Conservation (phyloP, 2,329 filamentous ascomycete species). For the Epichloe typhina region DNA sequence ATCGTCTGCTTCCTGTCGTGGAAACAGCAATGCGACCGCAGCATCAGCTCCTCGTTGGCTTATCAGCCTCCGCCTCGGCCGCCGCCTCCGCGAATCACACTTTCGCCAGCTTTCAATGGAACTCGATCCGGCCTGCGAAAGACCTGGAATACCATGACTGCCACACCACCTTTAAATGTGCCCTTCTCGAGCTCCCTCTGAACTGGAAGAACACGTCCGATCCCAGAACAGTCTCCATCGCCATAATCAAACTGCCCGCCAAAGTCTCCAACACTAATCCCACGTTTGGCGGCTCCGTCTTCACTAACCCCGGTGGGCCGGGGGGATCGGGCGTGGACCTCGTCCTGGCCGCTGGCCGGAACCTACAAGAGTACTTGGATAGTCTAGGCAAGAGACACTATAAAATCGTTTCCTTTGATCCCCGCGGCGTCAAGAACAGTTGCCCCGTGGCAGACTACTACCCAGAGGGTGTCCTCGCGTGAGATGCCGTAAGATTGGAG, state of each 20-base stretch:
- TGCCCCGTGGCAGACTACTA: constrained; percentile 28
- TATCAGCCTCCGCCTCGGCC: not conserved
- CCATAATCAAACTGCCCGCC: constrained; percentile 28
- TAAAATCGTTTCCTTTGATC: constrained; percentile 31
- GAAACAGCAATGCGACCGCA: not conserved
- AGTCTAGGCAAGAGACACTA: constrained; percentile 20
- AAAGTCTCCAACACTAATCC: constrained; percentile 23
- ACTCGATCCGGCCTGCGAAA: constrained; percentile 18
- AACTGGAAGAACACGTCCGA: constrained; percentile 25
- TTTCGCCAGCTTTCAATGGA: constrained; percentile 22
- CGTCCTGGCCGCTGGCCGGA: constrained; percentile 13
- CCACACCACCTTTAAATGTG: constrained; percentile 26
- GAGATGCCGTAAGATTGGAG: constrained; percentile 18
- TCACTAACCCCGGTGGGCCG: constrained; percentile 33
- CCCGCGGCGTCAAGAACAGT: constrained; percentile 26
- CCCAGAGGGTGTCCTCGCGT: constrained; percentile 15
- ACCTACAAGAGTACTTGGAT: constrained; percentile 17
- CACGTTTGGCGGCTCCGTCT: constrained; percentile 27
- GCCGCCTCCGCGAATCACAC: not conserved
- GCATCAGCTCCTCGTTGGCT: not conserved
- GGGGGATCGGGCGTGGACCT: constrained; percentile 26
- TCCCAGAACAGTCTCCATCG: constrained; percentile 21
- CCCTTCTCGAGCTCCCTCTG: constrained; percentile 29
- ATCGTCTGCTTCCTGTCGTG: too few species aligned
- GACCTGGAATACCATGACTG: constrained; percentile 27